Evolutionary conservation across 129 eudicot genomes (phyloP).

Genomic region (Flaveria linearis): DNA sequence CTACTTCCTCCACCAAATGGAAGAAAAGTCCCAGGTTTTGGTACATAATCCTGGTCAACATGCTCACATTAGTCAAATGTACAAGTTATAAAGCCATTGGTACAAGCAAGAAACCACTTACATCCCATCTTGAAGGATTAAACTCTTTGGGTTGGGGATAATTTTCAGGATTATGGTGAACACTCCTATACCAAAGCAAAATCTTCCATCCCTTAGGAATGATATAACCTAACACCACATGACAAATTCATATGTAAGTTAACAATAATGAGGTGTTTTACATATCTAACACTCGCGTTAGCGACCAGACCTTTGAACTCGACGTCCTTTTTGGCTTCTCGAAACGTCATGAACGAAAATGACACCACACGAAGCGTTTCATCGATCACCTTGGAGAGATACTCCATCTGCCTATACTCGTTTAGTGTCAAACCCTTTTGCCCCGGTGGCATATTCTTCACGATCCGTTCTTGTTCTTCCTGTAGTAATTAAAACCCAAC

Average conservation of each 20-base stretch:
- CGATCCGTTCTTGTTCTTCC: conserved; percentile 83
- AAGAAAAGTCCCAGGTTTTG: conserved; percentile 72
- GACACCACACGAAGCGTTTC: conserved; percentile 86
- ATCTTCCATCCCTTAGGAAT: conserved; percentile 95
- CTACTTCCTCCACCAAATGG: conserved; percentile 94
- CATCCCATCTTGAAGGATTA: conserved; percentile 87
- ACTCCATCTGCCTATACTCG: conserved; percentile 75
- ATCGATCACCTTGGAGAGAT: conserved; percentile 83
- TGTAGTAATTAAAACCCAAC: conserved; percentile 2
- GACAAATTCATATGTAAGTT: neutral
- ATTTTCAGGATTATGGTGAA: conserved; percentile 60
- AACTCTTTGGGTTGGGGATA: conserved; percentile 62
- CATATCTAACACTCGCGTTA: neutral
- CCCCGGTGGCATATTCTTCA: conserved; percentile 57
- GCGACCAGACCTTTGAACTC: conserved; percentile 50
- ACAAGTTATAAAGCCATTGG: conserved; percentile 13
- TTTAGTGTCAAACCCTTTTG: conserved; percentile 68
- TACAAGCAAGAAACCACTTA: conserved; percentile 38
- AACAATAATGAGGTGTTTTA: neutral
- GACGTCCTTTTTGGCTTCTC: conserved; percentile 74
- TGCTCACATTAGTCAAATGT: conserved; percentile 13
- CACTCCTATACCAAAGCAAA: conserved; percentile 72
- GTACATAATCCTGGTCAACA: conserved; percentile 47
- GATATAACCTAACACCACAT: conserved; percentile 51
- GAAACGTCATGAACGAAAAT: conserved; percentile 64